phyloP scores from a whole-genome alignment of 306 rosid species.

The Corylus avellana region DNA sequence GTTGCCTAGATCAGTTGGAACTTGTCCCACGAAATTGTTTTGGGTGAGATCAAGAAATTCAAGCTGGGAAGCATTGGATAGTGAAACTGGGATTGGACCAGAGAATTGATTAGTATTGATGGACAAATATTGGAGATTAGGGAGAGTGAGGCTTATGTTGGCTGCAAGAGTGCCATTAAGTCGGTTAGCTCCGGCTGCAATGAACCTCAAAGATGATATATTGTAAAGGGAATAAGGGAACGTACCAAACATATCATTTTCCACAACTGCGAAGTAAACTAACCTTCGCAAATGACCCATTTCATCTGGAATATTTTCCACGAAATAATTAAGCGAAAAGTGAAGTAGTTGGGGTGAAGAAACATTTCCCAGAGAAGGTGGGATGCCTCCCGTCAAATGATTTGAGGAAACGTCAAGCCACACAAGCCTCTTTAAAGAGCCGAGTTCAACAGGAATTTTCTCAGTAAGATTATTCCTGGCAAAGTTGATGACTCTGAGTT shows the following conservation, averaged over 20 bases:
- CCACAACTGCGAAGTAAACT: not conserved
- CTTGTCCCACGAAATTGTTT: slow-evolving; percentile 30
- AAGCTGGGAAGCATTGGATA: slow-evolving; percentile 37
- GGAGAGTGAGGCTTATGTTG: slow-evolving; percentile 33
- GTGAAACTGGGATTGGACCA: slow-evolving; percentile 34
- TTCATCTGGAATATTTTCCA: slow-evolving; percentile 34
- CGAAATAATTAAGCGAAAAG: not conserved
- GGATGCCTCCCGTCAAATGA: slow-evolving; percentile 33
- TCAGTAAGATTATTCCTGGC: slow-evolving; percentile 9
- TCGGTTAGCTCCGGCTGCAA: not conserved
- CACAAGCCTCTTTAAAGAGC: slow-evolving; percentile 22
- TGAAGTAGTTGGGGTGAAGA: not conserved
- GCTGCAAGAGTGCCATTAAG: slow-evolving; percentile 39
- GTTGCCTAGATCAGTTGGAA: slow-evolving; percentile 26
- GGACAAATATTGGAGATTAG: no score
- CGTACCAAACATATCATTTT: slow-evolving; percentile 26
- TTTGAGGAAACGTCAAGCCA: not conserved
- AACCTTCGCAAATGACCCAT: slow-evolving; percentile 21
- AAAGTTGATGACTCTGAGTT: not conserved
- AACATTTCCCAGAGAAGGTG: slow-evolving; percentile 37
- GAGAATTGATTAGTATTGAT: no score
- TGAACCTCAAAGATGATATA: slow-evolving; percentile 25
- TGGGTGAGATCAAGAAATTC: accelerated
- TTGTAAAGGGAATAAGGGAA: slow-evolving; percentile 39
- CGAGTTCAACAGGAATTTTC: slow-evolving; percentile 15